These are phyloP conservation scores for Coemansia pectinata DNA, from an alignment of 192 early-diverging fungal genomes.

Conservation along the genomic window DNA sequence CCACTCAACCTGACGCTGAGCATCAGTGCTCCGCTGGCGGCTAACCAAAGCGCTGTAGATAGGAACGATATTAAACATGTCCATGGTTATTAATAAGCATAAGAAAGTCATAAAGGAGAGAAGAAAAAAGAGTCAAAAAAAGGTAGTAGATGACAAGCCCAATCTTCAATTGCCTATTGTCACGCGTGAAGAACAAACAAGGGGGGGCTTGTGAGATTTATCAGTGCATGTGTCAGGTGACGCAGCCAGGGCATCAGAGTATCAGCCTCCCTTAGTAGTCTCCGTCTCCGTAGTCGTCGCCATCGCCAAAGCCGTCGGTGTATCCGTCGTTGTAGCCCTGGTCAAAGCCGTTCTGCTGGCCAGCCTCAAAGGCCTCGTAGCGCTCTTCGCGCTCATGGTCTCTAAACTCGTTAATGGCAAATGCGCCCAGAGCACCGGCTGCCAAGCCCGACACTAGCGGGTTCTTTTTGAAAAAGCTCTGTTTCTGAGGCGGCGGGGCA, in stretches of 20 bases:
- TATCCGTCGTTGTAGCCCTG: conserved; percentile 21
- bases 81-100: conserved; percentile 8
- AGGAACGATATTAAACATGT: conserved; percentile 13
- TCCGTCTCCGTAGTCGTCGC: conserved; percentile 15
- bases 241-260: neutral
- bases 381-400: conserved; percentile 39
- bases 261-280: neutral
- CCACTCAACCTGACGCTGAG: conserved; percentile 17
- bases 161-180: neutral
- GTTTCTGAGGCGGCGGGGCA: conserved; percentile 12
- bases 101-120: neutral
- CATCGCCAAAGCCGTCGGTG: conserved; percentile 26
- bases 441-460: conserved; percentile 27
- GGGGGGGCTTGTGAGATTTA: neutral
- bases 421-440: conserved; percentile 34
- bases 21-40: conserved; percentile 8
- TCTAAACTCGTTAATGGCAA: conserved; percentile 25
- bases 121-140: neutral
- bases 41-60: conserved; percentile 14
- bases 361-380: conserved; percentile 31
- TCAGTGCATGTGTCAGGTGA: neutral
- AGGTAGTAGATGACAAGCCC: neutral
- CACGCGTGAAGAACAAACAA: neutral
- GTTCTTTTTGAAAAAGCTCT: conserved; percentile 30
- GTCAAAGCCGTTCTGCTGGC: conserved; percentile 19